phyloP scores from a whole-genome alignment of 176 grass and related monocot species.

The sorghum (Sorghum bicolor) region DNA sequence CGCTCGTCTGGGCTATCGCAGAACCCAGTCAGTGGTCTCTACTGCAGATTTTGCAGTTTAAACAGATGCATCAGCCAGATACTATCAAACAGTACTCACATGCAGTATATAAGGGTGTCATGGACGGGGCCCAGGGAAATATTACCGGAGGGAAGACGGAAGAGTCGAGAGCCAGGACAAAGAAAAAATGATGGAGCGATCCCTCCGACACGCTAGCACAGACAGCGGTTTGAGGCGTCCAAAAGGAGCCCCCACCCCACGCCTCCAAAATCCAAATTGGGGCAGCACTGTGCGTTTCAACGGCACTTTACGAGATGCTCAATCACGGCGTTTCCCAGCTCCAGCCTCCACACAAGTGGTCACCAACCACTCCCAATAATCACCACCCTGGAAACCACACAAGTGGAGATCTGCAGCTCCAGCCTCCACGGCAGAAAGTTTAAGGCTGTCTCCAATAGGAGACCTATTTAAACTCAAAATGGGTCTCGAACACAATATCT shows the following conservation, averaged over 20 bases:
- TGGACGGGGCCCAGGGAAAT: background rate
- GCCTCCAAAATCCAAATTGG: background rate
- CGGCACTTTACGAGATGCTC: background rate
- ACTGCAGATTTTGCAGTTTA: background rate
- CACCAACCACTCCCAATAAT: slow-evolving; percentile 15
- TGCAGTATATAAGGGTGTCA: too few species aligned
- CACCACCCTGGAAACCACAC: background rate
- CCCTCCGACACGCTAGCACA: slow-evolving; percentile 17
- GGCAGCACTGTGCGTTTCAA: background rate
- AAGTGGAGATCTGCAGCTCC: too few species aligned
- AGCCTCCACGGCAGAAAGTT: too few species aligned
- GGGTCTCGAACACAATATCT: too few species aligned
- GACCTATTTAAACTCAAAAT: too few species aligned
- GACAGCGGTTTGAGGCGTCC: slow-evolving; percentile 25
- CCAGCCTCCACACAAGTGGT: background rate
- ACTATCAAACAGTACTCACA: background rate
- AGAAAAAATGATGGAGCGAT: background rate
- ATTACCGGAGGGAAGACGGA: background rate
- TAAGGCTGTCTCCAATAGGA: too few species aligned
- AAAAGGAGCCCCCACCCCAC: background rate
- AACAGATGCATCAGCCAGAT: background rate
- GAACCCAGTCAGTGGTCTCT: background rate
- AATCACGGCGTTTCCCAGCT: background rate
- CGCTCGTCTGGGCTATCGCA: background rate
- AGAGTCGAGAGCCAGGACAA: background rate